A percentile compares a stretch with the other conserved stretches of the same genome.
Evolutionary conservation across 2,329 filamentous ascomycete genomes (phyloP).

Genomic region (Lachnellula occidentalis): DNA sequence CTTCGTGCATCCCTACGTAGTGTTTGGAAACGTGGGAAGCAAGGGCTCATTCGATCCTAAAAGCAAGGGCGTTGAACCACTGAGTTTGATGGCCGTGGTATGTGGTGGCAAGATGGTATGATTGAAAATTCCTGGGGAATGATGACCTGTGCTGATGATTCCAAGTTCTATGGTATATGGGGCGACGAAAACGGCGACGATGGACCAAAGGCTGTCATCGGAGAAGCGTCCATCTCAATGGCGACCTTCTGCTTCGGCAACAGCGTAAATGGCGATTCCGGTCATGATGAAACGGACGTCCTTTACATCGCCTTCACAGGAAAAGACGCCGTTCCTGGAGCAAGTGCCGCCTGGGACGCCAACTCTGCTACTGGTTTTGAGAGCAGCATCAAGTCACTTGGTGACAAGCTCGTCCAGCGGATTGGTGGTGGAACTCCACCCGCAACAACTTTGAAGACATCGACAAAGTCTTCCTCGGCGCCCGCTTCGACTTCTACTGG

Average conservation of each 20-base stretch:
- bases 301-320: conserved; percentile 58
- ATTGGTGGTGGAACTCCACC: conserved; percentile 23
- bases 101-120: conserved; percentile 41
- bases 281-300: conserved; percentile 52
- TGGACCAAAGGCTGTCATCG: conserved; percentile 41
- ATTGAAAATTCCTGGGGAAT: neutral
- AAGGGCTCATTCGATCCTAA: conserved; percentile 35
- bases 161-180: conserved; percentile 53
- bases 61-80: conserved; percentile 40
- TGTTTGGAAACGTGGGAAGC: conserved; percentile 44
- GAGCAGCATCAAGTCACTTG: conserved; percentile 44
- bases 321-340: conserved; percentile 49
- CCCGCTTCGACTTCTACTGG: neutral
- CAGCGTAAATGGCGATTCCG: conserved; percentile 47
- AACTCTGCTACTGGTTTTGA: conserved; percentile 44
- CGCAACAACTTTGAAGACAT: conserved; percentile 5
- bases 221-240: conserved; percentile 53
- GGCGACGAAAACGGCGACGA: conserved; percentile 56
- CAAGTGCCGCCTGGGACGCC: conserved; percentile 50
- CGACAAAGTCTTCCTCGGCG: neutral
- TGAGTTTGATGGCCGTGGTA: conserved; percentile 51
- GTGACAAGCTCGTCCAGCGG: conserved; percentile 44
- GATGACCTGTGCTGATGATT: neutral
- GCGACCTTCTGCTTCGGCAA: conserved; percentile 52
- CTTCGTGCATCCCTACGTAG: conserved; percentile 48